Conservation (phyloP, 176 grass and related monocot species). For the Pontederia paniculata region DNA sequence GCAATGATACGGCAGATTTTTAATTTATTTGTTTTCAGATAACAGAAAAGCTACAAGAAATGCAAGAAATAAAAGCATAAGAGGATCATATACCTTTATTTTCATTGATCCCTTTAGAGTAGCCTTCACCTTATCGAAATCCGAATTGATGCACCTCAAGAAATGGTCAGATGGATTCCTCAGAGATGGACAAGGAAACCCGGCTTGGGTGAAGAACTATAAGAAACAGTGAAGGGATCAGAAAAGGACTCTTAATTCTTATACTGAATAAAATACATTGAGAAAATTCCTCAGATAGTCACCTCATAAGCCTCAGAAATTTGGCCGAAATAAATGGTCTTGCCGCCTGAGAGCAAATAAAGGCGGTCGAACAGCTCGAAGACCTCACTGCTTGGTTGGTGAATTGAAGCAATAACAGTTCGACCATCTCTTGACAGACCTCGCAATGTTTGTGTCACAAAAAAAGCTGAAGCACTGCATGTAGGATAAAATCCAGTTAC, state of each 20-base stretch:
- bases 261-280: neutral
- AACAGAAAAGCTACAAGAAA: no score
- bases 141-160: slow-evolving; percentile 77
- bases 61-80: neutral
- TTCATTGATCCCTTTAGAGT: slow-evolving; percentile 87
- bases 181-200: slow-evolving; percentile 76
- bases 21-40: neutral
- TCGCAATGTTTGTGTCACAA: neutral
- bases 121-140: slow-evolving; percentile 95
- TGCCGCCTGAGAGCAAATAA: slow-evolving; percentile 74
- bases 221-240: neutral
- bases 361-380: neutral
- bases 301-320: slow-evolving; percentile 74
- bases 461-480: neutral
- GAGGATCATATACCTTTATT: slow-evolving; percentile 31
- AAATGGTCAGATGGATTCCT: slow-evolving; percentile 88
- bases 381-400: slow-evolving; percentile 8
- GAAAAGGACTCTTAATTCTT: neutral
- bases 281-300: neutral
- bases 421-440: neutral
- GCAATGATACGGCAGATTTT: neutral
- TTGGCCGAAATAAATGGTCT: slow-evolving; percentile 74
- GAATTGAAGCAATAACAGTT: slow-evolving; percentile 2
- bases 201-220: slow-evolving; percentile 71
- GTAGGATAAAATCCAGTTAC: neutral